phyloP scores from a whole-genome alignment of 805 yeast species.

The Myxozyma vanderwaltii region DNA sequence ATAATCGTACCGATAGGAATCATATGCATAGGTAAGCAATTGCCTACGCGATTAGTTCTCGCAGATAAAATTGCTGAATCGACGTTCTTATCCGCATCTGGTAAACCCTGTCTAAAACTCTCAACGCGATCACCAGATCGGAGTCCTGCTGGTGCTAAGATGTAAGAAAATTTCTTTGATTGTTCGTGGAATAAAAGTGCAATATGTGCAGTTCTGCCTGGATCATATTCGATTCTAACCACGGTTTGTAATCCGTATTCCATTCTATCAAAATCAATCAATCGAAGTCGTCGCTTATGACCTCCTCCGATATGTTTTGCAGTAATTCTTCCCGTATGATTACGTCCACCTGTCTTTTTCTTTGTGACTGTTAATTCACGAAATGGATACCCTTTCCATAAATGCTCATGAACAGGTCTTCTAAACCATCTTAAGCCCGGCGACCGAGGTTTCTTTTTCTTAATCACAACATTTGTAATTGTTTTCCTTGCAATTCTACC shows the following conservation, averaged over 20 bases:
- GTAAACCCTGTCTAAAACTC: conserved; percentile 86
- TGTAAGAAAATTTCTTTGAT: conserved; percentile 69
- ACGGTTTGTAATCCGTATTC: conserved; percentile 76
- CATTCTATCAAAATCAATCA: conserved; percentile 73
- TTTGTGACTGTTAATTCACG: conserved; percentile 72
- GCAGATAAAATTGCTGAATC: conserved; percentile 91
- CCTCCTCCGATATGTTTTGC: conserved; percentile 98
- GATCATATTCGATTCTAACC: conserved; percentile 90
- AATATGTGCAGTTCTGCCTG: conserved; percentile 89
- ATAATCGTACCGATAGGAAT: conserved; percentile 92
- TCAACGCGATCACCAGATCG: conserved; percentile 91
- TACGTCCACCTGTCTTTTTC: conserved; percentile 82
- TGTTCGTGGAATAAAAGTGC: conserved; percentile 73
- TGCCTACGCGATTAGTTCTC: conserved; percentile 87
- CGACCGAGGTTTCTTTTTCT: conserved; percentile 26
- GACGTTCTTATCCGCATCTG: conserved; percentile 61
- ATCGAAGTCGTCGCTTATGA: conserved; percentile 81
- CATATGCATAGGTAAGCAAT: conserved; percentile 89
- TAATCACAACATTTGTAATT: conserved; percentile 10
- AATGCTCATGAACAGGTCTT: conserved; percentile 81
- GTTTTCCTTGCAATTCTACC: conserved; percentile 4
- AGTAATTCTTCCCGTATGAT: conserved; percentile 82
- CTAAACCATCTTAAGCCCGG: conserved; percentile 61
- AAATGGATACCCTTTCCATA: conserved; percentile 83
- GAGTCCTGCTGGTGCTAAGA: conserved; percentile 88